Evolutionary conservation across 306 rosid genomes (phyloP).

Genomic region (Cicer arietinum): DNA sequence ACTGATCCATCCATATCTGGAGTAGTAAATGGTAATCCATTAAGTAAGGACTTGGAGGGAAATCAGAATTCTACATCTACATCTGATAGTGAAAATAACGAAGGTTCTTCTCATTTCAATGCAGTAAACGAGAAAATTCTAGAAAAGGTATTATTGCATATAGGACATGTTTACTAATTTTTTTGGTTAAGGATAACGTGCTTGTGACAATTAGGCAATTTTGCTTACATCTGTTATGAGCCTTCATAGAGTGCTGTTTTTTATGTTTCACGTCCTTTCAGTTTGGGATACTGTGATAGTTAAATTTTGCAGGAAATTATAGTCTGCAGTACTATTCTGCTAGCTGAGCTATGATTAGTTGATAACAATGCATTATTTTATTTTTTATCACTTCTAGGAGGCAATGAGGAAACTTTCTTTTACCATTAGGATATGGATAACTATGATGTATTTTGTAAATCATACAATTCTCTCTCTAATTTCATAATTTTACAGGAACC

Average conservation of each 20-base stretch:
- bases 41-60: conserved; percentile 50
- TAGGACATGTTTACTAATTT: conserved; percentile 13
- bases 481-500: conserved; percentile 64
- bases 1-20: conserved; percentile 54
- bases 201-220: conserved; percentile 22
- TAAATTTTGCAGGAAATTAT: conserved; percentile 19
- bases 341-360: conserved; percentile 11
- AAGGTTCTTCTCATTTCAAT: conserved; percentile 47
- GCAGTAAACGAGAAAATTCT: conserved; percentile 46
- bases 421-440: conserved; percentile 15
- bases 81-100: conserved; percentile 48
- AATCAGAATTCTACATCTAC: conserved; percentile 49
- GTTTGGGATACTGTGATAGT: conserved; percentile 30
- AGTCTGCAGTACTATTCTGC: conserved; percentile 13
- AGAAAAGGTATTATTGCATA: conserved; percentile 55
- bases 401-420: conserved; percentile 7
- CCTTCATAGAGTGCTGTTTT: conserved; percentile 25
- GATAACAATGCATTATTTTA: not conserved
- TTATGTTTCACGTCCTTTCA: conserved; percentile 9
- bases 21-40: conserved; percentile 65
- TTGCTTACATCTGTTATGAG: not conserved
- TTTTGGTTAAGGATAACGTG: not conserved
- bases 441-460: conserved; percentile 1
- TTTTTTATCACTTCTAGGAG: conserved; percentile 8
- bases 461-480: conserved; percentile 34